Percentiles rank a stretch among this genome's conserved stretches.
phyloP scores from a whole-genome alignment of 1,284 basidiomycete species.

The Tetrapyrgos nigripes region DNA sequence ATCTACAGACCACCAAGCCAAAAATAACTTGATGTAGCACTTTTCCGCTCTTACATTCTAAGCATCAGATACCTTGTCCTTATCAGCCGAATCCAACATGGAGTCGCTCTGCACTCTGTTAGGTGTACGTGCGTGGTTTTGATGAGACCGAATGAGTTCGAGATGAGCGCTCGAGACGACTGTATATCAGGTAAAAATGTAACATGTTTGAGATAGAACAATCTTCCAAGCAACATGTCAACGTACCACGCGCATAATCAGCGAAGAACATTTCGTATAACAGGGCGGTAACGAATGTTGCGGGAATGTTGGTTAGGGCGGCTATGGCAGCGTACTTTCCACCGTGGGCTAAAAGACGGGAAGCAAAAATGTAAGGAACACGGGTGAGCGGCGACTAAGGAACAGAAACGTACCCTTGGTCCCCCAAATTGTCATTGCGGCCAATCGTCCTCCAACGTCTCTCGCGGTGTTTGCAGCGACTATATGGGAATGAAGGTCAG shows the following conservation, averaged over 20 bases:
- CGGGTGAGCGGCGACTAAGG: neutral
- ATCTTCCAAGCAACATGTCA: no score
- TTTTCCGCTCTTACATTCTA: no score
- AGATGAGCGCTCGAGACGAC: conserved; percentile 27
- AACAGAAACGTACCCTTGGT: conserved; percentile 34
- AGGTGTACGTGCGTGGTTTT: conserved; percentile 24
- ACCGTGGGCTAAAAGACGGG: conserved; percentile 47
- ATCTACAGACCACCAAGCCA: no score
- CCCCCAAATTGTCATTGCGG: conserved; percentile 66
- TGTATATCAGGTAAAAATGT: conserved; percentile 12
- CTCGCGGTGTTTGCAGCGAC: conserved; percentile 72
- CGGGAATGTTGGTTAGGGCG: conserved; percentile 69
- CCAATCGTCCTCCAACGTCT: conserved; percentile 68
- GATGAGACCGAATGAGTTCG: conserved; percentile 27
- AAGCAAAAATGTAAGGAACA: neutral
- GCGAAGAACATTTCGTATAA: conserved; percentile 61
- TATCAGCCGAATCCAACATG: neutral
- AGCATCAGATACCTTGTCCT: neutral
- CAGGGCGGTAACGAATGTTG: conserved; percentile 55
- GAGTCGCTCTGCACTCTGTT: neutral
- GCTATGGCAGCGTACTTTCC: conserved; percentile 68
- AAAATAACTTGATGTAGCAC: no score
- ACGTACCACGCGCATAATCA: conserved; percentile 58
- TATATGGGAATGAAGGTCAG: conserved; percentile 24
- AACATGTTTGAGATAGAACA: neutral